Evolutionary conservation across 768 basidiomycete genomes (phyloP).

Genomic region (Aureoboletus auriporus): DNA sequence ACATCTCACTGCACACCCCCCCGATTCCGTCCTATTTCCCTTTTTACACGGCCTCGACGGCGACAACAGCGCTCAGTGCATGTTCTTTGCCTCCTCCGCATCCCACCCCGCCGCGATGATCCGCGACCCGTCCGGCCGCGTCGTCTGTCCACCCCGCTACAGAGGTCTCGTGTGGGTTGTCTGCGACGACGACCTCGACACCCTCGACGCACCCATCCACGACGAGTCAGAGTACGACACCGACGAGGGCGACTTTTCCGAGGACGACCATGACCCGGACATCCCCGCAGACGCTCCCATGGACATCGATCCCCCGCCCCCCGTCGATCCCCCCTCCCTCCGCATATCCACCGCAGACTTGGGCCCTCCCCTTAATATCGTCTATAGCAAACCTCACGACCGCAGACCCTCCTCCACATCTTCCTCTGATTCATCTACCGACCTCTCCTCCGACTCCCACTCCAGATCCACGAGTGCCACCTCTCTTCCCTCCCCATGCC

Average conservation of each 20-base stretch:
- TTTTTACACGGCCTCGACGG: slow-evolving; percentile 88
- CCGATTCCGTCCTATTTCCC: slow-evolving; percentile 81
- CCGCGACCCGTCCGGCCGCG: slow-evolving; percentile 22
- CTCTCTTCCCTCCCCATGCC: slow-evolving; percentile 26
- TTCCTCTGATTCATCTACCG: slow-evolving; percentile 21
- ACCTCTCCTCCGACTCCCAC: slow-evolving; percentile 17
- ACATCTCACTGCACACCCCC: slow-evolving; percentile 67
- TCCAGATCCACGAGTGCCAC: slow-evolving; percentile 24
- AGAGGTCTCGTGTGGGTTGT: slow-evolving; percentile 85
- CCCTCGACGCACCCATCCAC: slow-evolving; percentile 9
- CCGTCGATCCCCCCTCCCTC: slow-evolving; percentile 36
- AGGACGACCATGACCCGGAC: slow-evolving; percentile 24
- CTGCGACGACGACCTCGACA: slow-evolving; percentile 61
- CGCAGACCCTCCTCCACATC: slow-evolving; percentile 31
- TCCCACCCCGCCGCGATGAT: slow-evolving; percentile 21
- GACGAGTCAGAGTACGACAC: slow-evolving; percentile 30
- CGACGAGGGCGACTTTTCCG: slow-evolving; percentile 27
- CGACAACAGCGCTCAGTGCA: slow-evolving; percentile 72
- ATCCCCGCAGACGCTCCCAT: slow-evolving; percentile 25
- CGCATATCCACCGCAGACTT: slow-evolving; percentile 25
- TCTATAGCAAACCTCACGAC: slow-evolving; percentile 17
- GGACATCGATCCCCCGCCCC: slow-evolving; percentile 22
- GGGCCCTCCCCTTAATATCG: slow-evolving; percentile 10
- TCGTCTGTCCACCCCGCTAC: slow-evolving; percentile 41
- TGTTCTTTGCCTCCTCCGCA: slow-evolving; percentile 57